Conservation (phyloP, 371 early-diverging fungal genomes). For the Synchytrium microbalum region DNA sequence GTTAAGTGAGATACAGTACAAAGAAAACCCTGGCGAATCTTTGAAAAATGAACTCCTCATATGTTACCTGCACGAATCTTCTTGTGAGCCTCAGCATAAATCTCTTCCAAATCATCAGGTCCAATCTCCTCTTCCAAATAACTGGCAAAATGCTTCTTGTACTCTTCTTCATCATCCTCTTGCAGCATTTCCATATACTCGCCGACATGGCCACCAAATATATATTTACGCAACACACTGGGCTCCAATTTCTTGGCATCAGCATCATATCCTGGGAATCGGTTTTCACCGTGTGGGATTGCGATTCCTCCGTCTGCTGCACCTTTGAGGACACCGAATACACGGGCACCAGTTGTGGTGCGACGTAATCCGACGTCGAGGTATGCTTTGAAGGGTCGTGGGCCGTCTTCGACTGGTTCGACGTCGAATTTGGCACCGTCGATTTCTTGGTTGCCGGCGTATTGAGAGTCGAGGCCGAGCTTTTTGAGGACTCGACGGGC, state of each 20-base stretch:
- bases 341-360: slow-evolving; percentile 98
- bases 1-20: neutral
- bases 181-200: slow-evolving; percentile 97
- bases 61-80: slow-evolving; percentile 71
- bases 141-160: slow-evolving; percentile 94
- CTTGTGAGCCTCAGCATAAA: slow-evolving; percentile 92
- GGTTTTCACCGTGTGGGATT: slow-evolving; percentile 97
- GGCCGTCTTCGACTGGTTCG: slow-evolving; percentile 81
- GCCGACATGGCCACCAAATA: slow-evolving; percentile 97
- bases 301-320: slow-evolving; percentile 99
- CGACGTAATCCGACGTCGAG: slow-evolving; percentile 99
- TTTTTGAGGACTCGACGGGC: slow-evolving; percentile 96
- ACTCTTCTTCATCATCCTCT: slow-evolving; percentile 98
- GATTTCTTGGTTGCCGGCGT: slow-evolving; percentile 90
- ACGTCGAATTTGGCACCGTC: slow-evolving; percentile 89
- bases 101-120: slow-evolving; percentile 90
- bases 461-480: slow-evolving; percentile 91
- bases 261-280: slow-evolving; percentile 97
- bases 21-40: neutral
- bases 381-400: slow-evolving; percentile 98
- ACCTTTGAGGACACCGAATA: slow-evolving; percentile 99
- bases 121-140: slow-evolving; percentile 89
- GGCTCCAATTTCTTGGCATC: slow-evolving; percentile 89
- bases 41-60: too few species aligned
- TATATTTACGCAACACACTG: slow-evolving; percentile 93